Conservation (phyloP, 2,329 filamentous ascomycete species). For the Neoarthrinium moseri region DNA sequence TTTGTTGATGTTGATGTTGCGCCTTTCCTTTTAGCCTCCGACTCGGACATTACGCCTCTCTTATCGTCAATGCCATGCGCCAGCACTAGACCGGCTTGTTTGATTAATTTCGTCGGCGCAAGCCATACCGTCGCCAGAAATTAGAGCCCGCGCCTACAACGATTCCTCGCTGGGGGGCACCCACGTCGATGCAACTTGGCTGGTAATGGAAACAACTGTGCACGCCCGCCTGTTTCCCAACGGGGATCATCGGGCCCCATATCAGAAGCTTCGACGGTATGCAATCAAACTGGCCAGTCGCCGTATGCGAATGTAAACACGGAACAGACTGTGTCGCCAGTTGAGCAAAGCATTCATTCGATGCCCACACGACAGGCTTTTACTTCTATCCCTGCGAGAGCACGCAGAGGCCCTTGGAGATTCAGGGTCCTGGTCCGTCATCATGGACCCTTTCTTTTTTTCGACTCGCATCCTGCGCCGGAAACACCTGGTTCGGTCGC, state of each 20-base stretch:
- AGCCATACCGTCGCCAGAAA: neutral
- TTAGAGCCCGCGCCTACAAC: constrained; percentile 1
- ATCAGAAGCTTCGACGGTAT: no score
- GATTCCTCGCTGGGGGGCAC: constrained; percentile 3
- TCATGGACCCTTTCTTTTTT: constrained; percentile 6
- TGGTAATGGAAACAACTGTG: neutral
- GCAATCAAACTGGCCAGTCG: no score
- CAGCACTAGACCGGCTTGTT: constrained; percentile 1
- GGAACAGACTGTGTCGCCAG: no score
- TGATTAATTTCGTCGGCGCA: neutral
- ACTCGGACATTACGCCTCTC: constrained; percentile 5
- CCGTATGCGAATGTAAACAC: no score
- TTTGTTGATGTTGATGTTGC: neutral
- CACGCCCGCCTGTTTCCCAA: no score
- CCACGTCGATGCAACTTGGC: neutral
- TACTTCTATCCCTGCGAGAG: neutral
- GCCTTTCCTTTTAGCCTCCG: constrained; percentile 6
- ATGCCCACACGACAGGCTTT: neutral
- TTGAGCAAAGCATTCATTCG: neutral
- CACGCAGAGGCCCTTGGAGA: neutral
- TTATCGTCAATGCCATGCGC: constrained; percentile 4
- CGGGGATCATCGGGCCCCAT: no score
- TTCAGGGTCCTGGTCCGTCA: constrained; percentile 2
- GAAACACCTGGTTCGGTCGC: constrained; percentile 5
- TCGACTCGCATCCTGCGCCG: no score